Conservation (phyloP, 2,329 filamentous ascomycete genomes). For the Periglandula ipomoeae region DNA sequence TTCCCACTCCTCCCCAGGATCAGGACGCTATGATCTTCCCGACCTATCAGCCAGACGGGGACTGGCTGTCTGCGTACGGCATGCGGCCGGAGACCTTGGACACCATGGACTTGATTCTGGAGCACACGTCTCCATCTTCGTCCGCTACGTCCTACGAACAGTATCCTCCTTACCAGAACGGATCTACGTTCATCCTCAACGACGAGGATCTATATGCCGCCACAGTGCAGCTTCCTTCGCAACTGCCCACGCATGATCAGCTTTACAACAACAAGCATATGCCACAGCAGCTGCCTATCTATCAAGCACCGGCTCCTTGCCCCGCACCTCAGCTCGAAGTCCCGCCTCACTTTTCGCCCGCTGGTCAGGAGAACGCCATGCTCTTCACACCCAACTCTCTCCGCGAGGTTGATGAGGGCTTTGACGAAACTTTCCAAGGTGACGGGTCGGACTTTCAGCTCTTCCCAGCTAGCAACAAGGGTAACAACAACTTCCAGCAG, state of each 20-base stretch:
- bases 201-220: slow-evolving; percentile 56
- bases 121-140: slow-evolving; percentile 28
- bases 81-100: slow-evolving; percentile 26
- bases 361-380: slow-evolving; percentile 59
- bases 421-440: slow-evolving; percentile 42
- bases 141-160: slow-evolving; percentile 35
- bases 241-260: slow-evolving; percentile 25
- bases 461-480: slow-evolving; percentile 38
- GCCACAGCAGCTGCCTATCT: slow-evolving; percentile 30
- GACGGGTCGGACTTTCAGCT: slow-evolving; percentile 56
- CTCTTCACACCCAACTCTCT: slow-evolving; percentile 58
- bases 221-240: slow-evolving; percentile 46
- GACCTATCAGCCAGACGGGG: slow-evolving; percentile 35
- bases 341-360: slow-evolving; percentile 55
- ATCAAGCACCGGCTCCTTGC: slow-evolving; percentile 18
- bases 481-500: slow-evolving; percentile 32
- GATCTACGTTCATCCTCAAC: slow-evolving; percentile 50
- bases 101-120: slow-evolving; percentile 30
- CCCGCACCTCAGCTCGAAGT: slow-evolving; percentile 11
- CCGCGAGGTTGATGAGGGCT: slow-evolving; percentile 55
- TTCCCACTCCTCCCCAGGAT: slow-evolving; percentile 50
- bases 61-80: slow-evolving; percentile 31
- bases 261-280: slow-evolving; percentile 35
- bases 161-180: slow-evolving; percentile 52
- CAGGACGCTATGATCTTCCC: slow-evolving; percentile 32